Conservation (phyloP, 331 rosid genomes). For the Erythrophleum ivorense region DNA sequence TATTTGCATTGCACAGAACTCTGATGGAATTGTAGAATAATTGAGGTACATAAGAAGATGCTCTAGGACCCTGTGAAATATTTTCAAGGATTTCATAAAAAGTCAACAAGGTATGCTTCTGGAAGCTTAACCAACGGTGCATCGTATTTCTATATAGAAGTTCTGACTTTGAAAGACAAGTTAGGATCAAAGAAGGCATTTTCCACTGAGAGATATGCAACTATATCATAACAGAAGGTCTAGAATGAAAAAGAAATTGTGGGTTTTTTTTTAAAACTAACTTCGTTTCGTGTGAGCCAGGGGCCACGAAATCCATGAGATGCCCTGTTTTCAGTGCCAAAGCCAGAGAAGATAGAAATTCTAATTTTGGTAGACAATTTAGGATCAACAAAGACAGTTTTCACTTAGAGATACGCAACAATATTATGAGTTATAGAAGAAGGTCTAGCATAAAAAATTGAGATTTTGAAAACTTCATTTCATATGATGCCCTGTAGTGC, state of each 20-base stretch:
- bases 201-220: background rate
- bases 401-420: no score
- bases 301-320: no score
- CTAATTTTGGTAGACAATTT: background rate
- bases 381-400: background rate
- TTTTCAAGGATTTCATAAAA: background rate
- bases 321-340: background rate
- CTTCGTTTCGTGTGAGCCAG: background rate
- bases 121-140: background rate
- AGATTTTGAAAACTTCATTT: background rate
- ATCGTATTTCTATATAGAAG: background rate
- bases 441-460: no score
- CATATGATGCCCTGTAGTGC: background rate
- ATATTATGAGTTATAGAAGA: no score
- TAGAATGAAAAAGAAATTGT: background rate
- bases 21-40: constrained; percentile 47
- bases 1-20: constrained; percentile 52
- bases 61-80: constrained; percentile 40
- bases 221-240: background rate
- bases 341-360: background rate
- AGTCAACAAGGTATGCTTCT: background rate
- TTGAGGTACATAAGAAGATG: constrained; percentile 39
- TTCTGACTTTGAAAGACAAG: background rate
- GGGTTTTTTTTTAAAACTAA: background rate
- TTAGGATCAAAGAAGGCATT: background rate